A percentile compares a stretch with the other conserved stretches of the same genome.
Conservation (phyloP, 2,329 filamentous ascomycete species). For the Colletotrichum somersetense region DNA sequence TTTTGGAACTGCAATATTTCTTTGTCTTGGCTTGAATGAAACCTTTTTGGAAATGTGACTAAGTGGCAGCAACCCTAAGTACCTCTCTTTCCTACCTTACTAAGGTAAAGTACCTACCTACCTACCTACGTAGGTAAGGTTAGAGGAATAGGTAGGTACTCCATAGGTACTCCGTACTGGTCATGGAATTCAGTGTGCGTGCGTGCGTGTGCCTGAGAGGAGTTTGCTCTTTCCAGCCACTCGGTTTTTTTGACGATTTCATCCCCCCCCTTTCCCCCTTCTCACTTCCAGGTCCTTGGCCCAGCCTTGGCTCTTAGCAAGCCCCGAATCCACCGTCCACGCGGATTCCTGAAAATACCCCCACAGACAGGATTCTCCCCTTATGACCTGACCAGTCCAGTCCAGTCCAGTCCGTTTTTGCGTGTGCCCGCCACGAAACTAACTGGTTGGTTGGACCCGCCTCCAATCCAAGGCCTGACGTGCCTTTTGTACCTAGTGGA, state of each 20-base stretch:
- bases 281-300: not conserved
- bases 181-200: not conserved
- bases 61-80: not conserved
- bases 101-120: too few species aligned
- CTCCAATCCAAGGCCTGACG: not conserved
- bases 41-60: not conserved
- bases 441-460: conserved; percentile 15
- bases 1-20: not conserved
- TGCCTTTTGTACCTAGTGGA: not conserved
- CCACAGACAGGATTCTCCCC: too few species aligned
- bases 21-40: not conserved
- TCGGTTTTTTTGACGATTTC: conserved; percentile 3
- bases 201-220: not conserved
- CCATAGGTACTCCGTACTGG: too few species aligned
- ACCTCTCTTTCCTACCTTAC: too few species aligned
- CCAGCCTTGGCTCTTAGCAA: conserved; percentile 1
- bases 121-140: too few species aligned
- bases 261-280: not conserved
- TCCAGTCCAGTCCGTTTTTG: not conserved
- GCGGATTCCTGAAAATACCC: not conserved
- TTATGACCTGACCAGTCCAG: not conserved
- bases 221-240: conserved; percentile 30
- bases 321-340: conserved; percentile 16
- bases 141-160: too few species aligned
- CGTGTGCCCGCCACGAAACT: not conserved